phyloP scores from a whole-genome alignment of 2,329 filamentous ascomycete species.

The Coleophoma crateriformis region DNA sequence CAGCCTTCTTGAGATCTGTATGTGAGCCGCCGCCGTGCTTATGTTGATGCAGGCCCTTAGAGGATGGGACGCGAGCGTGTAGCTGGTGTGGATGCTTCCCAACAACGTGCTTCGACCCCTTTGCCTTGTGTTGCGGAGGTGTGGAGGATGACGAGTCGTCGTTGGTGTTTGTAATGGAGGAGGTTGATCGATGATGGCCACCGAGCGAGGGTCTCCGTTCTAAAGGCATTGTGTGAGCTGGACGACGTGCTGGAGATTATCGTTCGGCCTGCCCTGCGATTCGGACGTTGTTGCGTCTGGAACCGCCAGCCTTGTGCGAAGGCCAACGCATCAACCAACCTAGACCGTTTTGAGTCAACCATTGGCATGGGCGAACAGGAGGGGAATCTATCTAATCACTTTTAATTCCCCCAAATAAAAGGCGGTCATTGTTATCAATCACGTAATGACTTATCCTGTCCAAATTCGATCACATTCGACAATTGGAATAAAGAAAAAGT shows the following conservation, averaged over 20 bases:
- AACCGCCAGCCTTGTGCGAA: background rate
- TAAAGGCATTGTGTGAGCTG: constrained; percentile 10
- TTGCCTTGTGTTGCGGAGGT: constrained; percentile 20
- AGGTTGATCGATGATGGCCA: constrained; percentile 16
- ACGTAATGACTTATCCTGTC: too few species aligned
- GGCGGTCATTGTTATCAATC: too few species aligned
- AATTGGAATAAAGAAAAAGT: too few species aligned
- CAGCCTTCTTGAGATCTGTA: constrained; percentile 19
- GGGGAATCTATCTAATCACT: too few species aligned
- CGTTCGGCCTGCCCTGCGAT: too few species aligned
- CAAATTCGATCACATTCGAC: too few species aligned
- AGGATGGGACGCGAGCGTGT: constrained; percentile 22
- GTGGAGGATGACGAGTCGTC: constrained; percentile 18
- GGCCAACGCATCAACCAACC: background rate
- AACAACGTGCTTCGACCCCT: constrained; percentile 24
- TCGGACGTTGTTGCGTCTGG: background rate
- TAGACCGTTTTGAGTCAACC: background rate
- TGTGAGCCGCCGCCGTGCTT: constrained; percentile 18
- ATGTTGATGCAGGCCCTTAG: constrained; percentile 22
- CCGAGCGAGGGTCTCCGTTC: constrained; percentile 12
- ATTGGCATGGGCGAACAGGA: background rate
- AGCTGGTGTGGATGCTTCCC: constrained; percentile 12
- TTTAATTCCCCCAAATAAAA: too few species aligned
- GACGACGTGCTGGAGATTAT: constrained; percentile 10
- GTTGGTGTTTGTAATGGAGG: constrained; percentile 13